These are phyloP conservation scores for Vicia faba DNA, from an alignment of 306 rosid genomes.

Conservation along the genomic window DNA sequence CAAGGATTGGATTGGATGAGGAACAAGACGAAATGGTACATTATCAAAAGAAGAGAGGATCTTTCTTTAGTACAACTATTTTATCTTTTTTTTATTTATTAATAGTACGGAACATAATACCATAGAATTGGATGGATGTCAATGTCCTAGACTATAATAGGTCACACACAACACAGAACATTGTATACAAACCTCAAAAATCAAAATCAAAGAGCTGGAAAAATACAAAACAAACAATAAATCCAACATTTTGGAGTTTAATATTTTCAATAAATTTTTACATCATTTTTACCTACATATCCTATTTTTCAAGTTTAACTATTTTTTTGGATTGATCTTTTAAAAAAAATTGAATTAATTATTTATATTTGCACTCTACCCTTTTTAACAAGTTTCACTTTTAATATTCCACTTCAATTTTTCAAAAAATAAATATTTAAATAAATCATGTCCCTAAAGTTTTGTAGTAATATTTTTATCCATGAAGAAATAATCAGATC, in stretches of 20 bases:
- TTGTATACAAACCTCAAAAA: background rate
- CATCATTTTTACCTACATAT: too few relatives aligned
- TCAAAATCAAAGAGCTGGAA: background rate
- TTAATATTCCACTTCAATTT: too few relatives aligned
- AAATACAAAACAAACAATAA: background rate
- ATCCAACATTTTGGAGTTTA: background rate
- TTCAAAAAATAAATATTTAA: too few relatives aligned
- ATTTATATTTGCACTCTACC: too few relatives aligned
- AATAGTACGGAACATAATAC: background rate
- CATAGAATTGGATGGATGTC: background rate
- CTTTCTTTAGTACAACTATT: background rate
- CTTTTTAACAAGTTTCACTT: too few relatives aligned
- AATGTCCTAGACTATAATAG: background rate
- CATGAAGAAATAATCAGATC: too few relatives aligned
- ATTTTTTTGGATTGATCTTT: too few relatives aligned
- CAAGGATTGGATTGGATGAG: slow-evolving; percentile 18
- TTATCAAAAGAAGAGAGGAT: slow-evolving; percentile 29
- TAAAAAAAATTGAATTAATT: too few relatives aligned
- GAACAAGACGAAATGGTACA: slow-evolving; percentile 2
- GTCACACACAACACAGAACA: background rate
- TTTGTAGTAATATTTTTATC: too few relatives aligned
- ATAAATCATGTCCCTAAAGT: too few relatives aligned
- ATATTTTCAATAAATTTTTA: background rate
- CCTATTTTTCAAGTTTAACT: too few relatives aligned
- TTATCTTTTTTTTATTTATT: background rate